Percentiles rank a stretch among this genome's conserved stretches.
phyloP scores from a whole-genome alignment of 352 stramenopile species.

The Globisporangium ultimum region DNA sequence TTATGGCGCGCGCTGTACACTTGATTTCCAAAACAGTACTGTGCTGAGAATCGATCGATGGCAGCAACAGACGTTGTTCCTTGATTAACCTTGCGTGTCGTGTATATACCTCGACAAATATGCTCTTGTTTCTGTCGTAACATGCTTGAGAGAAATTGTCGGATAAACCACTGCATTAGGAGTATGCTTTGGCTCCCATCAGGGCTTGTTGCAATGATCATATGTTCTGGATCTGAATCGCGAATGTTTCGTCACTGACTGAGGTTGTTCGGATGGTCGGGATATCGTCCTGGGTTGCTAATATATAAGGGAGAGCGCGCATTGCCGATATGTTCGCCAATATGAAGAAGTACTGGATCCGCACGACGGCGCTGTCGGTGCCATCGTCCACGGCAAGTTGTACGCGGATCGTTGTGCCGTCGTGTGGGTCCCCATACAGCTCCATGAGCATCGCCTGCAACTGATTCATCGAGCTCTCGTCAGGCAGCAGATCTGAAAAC shows the following conservation, averaged over 20 bases:
- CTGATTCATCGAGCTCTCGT: background rate
- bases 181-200: too few relatives aligned
- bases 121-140: too few relatives aligned
- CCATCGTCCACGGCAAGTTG: background rate
- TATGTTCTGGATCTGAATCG: background rate
- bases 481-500: background rate
- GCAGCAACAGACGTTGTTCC: too few relatives aligned
- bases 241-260: background rate
- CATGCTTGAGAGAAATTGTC: too few relatives aligned
- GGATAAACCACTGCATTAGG: too few relatives aligned
- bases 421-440: background rate
- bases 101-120: too few relatives aligned
- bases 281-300: background rate
- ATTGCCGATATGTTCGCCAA: background rate
- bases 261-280: background rate
- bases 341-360: background rate
- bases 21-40: too few relatives aligned
- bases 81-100: too few relatives aligned
- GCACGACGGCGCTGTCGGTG: background rate
- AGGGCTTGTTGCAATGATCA: background rate
- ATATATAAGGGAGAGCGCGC: background rate
- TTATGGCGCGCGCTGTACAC: too few relatives aligned
- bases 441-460: conserved; percentile 1
- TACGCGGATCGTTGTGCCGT: background rate
- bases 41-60: too few relatives aligned